Percentiles rank a stretch among this genome's conserved stretches.
phyloP scores from a whole-genome alignment of 208 protist genomes.

The Blastocrithidia nonstop region DNA sequence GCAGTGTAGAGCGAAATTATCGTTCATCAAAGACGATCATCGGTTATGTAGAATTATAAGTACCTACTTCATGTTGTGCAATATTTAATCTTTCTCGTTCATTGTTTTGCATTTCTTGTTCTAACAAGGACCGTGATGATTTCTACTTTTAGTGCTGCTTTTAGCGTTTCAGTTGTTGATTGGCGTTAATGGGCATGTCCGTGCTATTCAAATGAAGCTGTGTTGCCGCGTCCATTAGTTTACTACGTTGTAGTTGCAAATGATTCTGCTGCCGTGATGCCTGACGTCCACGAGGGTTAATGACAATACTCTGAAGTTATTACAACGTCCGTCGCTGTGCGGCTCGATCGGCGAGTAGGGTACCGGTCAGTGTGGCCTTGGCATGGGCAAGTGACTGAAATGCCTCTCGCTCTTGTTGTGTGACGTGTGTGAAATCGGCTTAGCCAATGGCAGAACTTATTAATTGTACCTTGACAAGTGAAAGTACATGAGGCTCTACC shows the following conservation, averaged over 20 bases:
- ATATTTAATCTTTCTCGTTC: too few relatives aligned
- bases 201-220: too few relatives aligned
- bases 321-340: conserved; percentile 32
- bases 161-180: too few relatives aligned
- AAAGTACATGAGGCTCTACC: conserved; percentile 10
- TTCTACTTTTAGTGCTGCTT: conserved; percentile 2
- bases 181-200: too few relatives aligned
- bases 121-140: neutral
- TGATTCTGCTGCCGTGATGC: neutral
- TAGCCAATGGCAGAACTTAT: conserved; percentile 27
- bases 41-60: conserved; percentile 10
- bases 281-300: neutral
- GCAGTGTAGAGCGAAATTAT: conserved; percentile 65
- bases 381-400: conserved; percentile 55
- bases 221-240: neutral
- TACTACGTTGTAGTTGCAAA: neutral
- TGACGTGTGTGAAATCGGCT: conserved; percentile 12
- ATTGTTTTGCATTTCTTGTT: too few relatives aligned
- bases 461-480: conserved; percentile 34
- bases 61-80: too few relatives aligned
- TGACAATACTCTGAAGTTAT: conserved; percentile 24
- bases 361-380: conserved; percentile 54
- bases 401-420: conserved; percentile 32
- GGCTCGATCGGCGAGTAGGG: conserved; percentile 35
- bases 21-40: conserved; percentile 76